A percentile compares a stretch with the other conserved stretches of the same genome.
phyloP scores from a whole-genome alignment of 148 eudicot genomes.

The Cornus kousa region DNA sequence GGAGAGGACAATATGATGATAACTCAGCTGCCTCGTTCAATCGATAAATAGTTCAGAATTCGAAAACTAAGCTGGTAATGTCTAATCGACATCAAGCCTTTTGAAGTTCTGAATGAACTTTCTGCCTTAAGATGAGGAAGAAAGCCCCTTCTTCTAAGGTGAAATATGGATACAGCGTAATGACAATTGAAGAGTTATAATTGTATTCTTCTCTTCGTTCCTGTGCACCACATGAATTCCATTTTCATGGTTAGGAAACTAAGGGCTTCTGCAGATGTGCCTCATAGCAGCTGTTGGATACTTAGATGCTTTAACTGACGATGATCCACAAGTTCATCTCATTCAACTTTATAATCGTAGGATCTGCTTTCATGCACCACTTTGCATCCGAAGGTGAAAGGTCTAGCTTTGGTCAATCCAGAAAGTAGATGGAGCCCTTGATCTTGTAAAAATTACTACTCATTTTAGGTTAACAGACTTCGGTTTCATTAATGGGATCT shows the following conservation, averaged over 20 bases:
- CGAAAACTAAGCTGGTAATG: neutral
- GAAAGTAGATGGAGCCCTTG: neutral
- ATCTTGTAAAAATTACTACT: neutral
- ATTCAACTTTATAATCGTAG: neutral
- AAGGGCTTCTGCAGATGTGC: neutral
- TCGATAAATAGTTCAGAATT: conserved; percentile 27
- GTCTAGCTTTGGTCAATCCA: neutral
- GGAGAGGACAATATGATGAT: conserved; percentile 85
- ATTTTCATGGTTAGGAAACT: neutral
- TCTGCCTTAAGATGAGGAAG: neutral
- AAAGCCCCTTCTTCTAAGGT: neutral
- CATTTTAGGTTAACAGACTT: neutral
- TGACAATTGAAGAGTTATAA: neutral
- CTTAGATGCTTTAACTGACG: neutral
- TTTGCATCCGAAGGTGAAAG: neutral
- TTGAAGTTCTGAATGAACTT: neutral
- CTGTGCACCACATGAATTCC: neutral
- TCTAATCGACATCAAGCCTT: neutral
- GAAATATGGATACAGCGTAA: neutral
- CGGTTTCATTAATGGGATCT: neutral
- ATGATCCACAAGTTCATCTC: neutral
- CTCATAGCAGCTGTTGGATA: neutral
- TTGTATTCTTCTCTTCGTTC: neutral
- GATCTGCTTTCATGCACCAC: neutral
- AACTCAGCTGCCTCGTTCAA: conserved; percentile 82